Conservation (phyloP, 2,329 filamentous ascomycete species). For the Aspergillus texensis region DNA sequence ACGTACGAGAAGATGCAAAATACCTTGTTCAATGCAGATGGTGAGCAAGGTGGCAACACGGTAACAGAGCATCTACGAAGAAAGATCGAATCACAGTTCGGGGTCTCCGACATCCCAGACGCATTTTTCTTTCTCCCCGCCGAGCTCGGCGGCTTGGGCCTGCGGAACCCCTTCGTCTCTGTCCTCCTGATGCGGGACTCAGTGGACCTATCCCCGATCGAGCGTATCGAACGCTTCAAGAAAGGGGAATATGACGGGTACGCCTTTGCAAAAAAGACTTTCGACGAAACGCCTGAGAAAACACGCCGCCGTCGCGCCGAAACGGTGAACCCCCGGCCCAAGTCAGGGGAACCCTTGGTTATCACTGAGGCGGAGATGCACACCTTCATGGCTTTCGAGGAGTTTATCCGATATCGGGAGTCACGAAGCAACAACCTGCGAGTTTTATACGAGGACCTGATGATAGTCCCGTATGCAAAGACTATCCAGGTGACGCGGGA, state of each 20-base stretch:
- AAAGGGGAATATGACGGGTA: conserved; percentile 28
- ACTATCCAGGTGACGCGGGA: conserved; percentile 22
- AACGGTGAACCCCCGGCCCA: background rate
- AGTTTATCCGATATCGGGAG: conserved; percentile 39
- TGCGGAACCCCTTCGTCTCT: conserved; percentile 52
- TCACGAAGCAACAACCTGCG: background rate
- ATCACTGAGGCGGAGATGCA: conserved; percentile 20
- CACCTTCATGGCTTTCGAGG: conserved; percentile 40
- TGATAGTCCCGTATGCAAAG: conserved; percentile 23
- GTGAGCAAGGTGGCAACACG: conserved; percentile 28
- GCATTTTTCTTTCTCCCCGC: conserved; percentile 53
- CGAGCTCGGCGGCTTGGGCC: conserved; percentile 50
- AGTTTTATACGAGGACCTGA: conserved; percentile 32
- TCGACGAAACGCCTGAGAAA: conserved; percentile 22
- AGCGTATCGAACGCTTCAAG: conserved; percentile 28
- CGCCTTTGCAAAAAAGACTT: conserved; percentile 23
- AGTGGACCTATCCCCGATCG: conserved; percentile 25
- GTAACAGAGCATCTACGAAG: conserved; percentile 55
- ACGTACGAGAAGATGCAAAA: conserved; percentile 52
- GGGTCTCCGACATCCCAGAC: conserved; percentile 45
- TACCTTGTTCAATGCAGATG: conserved; percentile 39
- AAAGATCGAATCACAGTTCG: conserved; percentile 54
- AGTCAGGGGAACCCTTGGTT: background rate
- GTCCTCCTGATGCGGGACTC: conserved; percentile 42
- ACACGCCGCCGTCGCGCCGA: background rate